Conservation (phyloP, 768 basidiomycete genomes). For the Hygrophoropsis aurantiaca region DNA sequence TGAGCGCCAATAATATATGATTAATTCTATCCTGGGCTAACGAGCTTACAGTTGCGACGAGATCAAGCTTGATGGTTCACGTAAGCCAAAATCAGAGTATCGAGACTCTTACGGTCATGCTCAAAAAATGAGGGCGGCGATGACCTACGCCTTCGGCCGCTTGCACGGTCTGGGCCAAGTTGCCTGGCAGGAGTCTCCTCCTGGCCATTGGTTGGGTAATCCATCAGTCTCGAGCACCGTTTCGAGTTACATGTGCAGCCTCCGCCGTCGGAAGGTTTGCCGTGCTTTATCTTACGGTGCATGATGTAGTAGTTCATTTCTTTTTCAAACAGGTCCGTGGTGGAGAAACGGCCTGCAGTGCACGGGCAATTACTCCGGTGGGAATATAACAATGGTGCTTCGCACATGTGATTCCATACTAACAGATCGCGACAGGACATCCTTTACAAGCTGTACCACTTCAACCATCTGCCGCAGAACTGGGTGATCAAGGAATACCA, state of each 20-base stretch:
- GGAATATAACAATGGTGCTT: too few relatives aligned
- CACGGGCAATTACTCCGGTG: conserved; percentile 25
- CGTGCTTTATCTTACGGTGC: too few relatives aligned
- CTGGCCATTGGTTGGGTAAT: conserved; percentile 25
- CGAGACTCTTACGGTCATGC: conserved; percentile 30
- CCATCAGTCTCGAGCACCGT: conserved; percentile 27
- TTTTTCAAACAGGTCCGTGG: conserved; percentile 8
- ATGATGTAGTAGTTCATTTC: too few relatives aligned
- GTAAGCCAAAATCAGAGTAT: conserved; percentile 10
- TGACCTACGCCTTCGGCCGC: conserved; percentile 30
- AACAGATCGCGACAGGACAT: conserved; percentile 18
- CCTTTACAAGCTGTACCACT: conserved; percentile 20
- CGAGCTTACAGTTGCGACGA: conserved; percentile 23
- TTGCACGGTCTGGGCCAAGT: conserved; percentile 20
- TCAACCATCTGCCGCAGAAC: conserved; percentile 20
- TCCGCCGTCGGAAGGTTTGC: conserved; percentile 25
- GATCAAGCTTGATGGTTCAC: conserved; percentile 25
- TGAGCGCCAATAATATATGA: conserved; percentile 12
- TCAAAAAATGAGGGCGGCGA: conserved; percentile 35
- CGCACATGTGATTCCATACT: too few relatives aligned
- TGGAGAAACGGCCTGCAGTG: conserved; percentile 27
- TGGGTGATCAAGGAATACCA: conserved; percentile 16
- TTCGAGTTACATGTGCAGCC: conserved; percentile 27
- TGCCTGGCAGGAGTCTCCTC: conserved; percentile 28
- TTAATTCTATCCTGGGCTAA: not conserved